A percentile compares a stretch with the other conserved stretches of the same genome.
These are phyloP conservation scores for Boletellus sp. DNA, from an alignment of 1,284 basidiomycete species.

Conservation along the genomic window DNA sequence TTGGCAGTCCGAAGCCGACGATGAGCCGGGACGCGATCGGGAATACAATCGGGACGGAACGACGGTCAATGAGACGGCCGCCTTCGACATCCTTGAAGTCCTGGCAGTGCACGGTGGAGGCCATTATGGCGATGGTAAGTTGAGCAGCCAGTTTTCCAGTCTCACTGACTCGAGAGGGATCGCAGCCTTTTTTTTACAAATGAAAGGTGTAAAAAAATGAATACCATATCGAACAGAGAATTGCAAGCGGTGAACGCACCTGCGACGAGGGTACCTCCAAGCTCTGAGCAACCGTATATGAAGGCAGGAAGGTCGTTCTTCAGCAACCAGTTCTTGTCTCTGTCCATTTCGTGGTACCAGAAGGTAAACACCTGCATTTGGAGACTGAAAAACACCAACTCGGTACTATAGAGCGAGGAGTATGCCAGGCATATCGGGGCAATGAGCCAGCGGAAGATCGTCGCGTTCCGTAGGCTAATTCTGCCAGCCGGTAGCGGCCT, in stretches of 20 bases:
- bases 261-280: slow-evolving; percentile 37
- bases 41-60: slow-evolving; percentile 35
- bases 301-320: slow-evolving; percentile 37
- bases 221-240: neutral
- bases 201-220: too few relatives aligned
- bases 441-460: slow-evolving; percentile 36
- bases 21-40: slow-evolving; percentile 24
- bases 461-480: slow-evolving; percentile 33
- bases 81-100: slow-evolving; percentile 39
- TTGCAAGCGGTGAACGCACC: slow-evolving; percentile 21
- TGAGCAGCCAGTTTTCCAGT: slow-evolving; percentile 22
- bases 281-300: slow-evolving; percentile 37
- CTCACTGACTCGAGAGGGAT: slow-evolving; percentile 16
- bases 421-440: slow-evolving; percentile 32
- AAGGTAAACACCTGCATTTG: slow-evolving; percentile 29
- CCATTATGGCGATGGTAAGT: slow-evolving; percentile 23
- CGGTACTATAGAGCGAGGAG: slow-evolving; percentile 32
- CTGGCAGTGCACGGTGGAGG: slow-evolving; percentile 39
- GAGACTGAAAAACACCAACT: slow-evolving; percentile 32
- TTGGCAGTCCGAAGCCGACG: slow-evolving; percentile 12
- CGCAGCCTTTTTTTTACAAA: neutral
- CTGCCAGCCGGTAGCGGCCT: slow-evolving; percentile 40
- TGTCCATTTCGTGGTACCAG: slow-evolving; percentile 37
- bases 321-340: slow-evolving; percentile 35
- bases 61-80: slow-evolving; percentile 30